phyloP scores from a whole-genome alignment of 2,329 filamentous ascomycete genomes.

The Fusarium sp. region DNA sequence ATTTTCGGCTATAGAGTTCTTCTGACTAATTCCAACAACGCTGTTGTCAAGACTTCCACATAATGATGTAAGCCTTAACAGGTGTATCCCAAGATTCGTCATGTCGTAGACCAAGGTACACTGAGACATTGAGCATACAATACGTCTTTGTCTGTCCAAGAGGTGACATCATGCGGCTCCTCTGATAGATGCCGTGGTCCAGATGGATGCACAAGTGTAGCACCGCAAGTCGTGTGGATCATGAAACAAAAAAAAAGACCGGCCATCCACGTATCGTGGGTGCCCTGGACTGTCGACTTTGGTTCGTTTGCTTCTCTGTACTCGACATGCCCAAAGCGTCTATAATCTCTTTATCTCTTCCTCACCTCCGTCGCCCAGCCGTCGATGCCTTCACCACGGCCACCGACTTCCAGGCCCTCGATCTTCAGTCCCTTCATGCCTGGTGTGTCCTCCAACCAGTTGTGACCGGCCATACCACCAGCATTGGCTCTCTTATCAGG shows the following conservation, averaged over 20 bases:
- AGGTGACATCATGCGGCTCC: conserved; percentile 28
- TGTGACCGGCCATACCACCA: conserved; percentile 90
- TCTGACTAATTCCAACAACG: conserved; percentile 2
- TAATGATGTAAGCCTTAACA: neutral
- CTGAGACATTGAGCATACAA: conserved; percentile 13
- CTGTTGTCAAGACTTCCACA: conserved; percentile 6
- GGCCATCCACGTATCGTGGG: conserved; percentile 21
- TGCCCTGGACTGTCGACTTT: conserved; percentile 32
- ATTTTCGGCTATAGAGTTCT: conserved; percentile 11
- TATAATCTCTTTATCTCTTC: conserved; percentile 69
- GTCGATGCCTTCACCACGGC: conserved; percentile 90
- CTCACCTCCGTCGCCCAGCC: conserved; percentile 93
- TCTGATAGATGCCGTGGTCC: conserved; percentile 26
- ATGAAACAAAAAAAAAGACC: conserved; percentile 34
- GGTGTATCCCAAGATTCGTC: conserved; percentile 4
- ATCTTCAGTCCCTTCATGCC: conserved; percentile 88
- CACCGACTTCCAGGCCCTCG: conserved; percentile 80
- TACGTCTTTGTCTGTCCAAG: conserved; percentile 25
- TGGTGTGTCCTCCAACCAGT: conserved; percentile 85
- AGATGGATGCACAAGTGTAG: conserved; percentile 24
- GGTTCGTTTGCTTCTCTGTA: conserved; percentile 41
- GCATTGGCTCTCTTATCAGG: conserved; percentile 94
- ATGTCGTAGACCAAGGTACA: conserved; percentile 9
- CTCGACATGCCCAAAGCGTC: conserved; percentile 37
- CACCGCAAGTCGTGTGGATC: conserved; percentile 22